Evolutionary conservation across 106 monocot genomes (phyloP).

Genomic region (Platanthera zijinensis): DNA sequence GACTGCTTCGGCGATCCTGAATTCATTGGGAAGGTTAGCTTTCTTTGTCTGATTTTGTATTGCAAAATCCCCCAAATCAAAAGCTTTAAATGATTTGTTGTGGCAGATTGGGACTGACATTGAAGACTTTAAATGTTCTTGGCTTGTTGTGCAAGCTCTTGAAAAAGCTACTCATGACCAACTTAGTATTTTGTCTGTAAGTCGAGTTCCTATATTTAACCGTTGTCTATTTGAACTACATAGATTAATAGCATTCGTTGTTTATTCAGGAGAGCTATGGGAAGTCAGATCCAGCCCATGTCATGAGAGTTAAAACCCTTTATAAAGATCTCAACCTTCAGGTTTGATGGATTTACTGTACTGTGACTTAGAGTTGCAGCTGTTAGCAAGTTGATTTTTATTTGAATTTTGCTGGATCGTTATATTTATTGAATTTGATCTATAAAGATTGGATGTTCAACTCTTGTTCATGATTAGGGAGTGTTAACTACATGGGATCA

Average conservation of each 20-base stretch:
- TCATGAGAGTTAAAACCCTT: slow-evolving; percentile 59
- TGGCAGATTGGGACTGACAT: slow-evolving; percentile 93
- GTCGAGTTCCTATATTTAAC: not conserved
- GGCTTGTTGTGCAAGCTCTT: slow-evolving; percentile 92
- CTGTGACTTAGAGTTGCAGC: not conserved
- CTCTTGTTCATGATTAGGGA: too few species aligned
- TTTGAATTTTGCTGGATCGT: too few species aligned
- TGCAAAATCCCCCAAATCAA: not conserved
- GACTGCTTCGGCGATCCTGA: slow-evolving; percentile 98
- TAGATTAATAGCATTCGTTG: not conserved
- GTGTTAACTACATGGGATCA: too few species aligned
- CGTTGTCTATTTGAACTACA: not conserved
- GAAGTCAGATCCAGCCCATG: slow-evolving; percentile 58
- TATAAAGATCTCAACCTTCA: slow-evolving; percentile 81
- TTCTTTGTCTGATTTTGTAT: not conserved
- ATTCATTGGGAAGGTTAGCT: slow-evolving; percentile 80
- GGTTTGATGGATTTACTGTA: slow-evolving; percentile 27
- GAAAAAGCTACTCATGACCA: slow-evolving; percentile 57
- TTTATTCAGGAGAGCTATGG: slow-evolving; percentile 91
- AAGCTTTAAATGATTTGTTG: not conserved
- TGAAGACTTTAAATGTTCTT: slow-evolving; percentile 95
- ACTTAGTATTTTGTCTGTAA: slow-evolving; percentile 49
- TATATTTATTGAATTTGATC: too few species aligned
- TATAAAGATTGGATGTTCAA: too few species aligned
- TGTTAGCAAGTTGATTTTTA: too few species aligned